A percentile compares a stretch with the other conserved stretches of the same genome.
Evolutionary conservation across 225 moss, liverwort and hornwort genomes (phyloP).

Genomic region (Sphagnum contortum): DNA sequence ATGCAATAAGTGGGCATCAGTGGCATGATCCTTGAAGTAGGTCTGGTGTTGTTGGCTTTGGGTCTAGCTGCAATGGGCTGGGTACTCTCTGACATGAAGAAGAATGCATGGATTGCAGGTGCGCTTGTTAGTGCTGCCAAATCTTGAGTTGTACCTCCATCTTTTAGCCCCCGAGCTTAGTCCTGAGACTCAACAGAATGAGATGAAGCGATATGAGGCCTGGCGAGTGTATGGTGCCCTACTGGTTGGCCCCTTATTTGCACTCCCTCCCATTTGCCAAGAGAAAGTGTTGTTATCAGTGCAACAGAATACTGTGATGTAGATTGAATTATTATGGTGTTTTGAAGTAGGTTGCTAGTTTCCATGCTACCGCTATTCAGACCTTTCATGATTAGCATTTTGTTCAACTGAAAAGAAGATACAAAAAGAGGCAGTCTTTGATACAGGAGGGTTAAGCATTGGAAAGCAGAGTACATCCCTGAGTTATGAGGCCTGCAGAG

Average conservation of each 20-base stretch:
- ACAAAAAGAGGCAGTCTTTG: too few relatives aligned
- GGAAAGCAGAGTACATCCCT: too few relatives aligned
- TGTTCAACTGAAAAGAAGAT: too few relatives aligned
- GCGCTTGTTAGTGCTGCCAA: slow-evolving; percentile 79
- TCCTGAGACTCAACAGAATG: slow-evolving; percentile 80
- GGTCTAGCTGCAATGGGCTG: neutral
- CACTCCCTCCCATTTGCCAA: neutral
- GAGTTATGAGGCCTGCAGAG: too few relatives aligned
- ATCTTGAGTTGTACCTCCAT: slow-evolving; percentile 82
- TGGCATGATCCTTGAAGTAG: too few relatives aligned
- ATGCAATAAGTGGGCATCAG: too few relatives aligned
- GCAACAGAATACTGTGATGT: too few relatives aligned
- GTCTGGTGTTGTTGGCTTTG: neutral
- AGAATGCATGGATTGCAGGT: slow-evolving; percentile 34
- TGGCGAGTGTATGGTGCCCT: slow-evolving; percentile 94
- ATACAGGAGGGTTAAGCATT: too few relatives aligned
- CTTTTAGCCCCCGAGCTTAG: slow-evolving; percentile 82
- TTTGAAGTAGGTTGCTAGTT: too few relatives aligned
- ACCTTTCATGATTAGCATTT: too few relatives aligned
- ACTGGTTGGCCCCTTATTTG: slow-evolving; percentile 36
- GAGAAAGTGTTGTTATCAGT: neutral
- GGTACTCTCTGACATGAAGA: neutral
- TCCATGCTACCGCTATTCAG: too few relatives aligned
- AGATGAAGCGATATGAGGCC: slow-evolving; percentile 98
- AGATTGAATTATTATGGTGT: too few relatives aligned